Evolutionary conservation across 305 asterid species (phyloP), one percentile per base, ranked within the genome.

Genomic region (Ajuga reptans): DNA sequence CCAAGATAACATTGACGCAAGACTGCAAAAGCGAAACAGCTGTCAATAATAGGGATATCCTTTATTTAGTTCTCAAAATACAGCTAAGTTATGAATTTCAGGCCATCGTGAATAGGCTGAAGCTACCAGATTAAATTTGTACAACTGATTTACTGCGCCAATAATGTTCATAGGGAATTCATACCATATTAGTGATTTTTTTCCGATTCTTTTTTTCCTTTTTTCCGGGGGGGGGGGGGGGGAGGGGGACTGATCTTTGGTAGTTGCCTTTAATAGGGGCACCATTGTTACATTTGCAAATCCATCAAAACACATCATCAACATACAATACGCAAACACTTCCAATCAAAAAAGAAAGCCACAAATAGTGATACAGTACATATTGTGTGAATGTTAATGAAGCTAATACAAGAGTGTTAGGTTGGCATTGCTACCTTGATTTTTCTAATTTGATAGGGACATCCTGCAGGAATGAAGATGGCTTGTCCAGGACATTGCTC

Each of bases 401-500:
- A 42, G 11, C 43, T 53, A 42, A 55, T 2, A 45, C 15, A 62
- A 37, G 61, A 52, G 31, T 2, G 21, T 41, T 73, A 14, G 31
- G 31, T 61, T 21, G 16, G 12, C 49, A 70, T 61, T 8, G 37
- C 14, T 73, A 91, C 99, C 91, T 85, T 94, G 55, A 88, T 75
- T 80, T 83, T 90, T 79, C 84, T 84, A 67, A 86, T 79, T 81
- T 94, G 98, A 77, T 89, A 94, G 9, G 99, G 99, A 68, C 96
- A 94, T 78, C 99, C 99, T 71, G 96, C 99, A 41, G 99, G 98
- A 84, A 94, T 76, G 81, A 91, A 82, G 79, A 94, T 74, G 78
- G 98, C 99, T 80, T 94, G 96, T 50, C 98, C 98, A 18, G 84
- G 76, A 66, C 68, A 78, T 67, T 94, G 99, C 77, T 87, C 89